Conservation (phyloP, 352 stramenopile genomes). For the Pythium periplocum region DNA sequence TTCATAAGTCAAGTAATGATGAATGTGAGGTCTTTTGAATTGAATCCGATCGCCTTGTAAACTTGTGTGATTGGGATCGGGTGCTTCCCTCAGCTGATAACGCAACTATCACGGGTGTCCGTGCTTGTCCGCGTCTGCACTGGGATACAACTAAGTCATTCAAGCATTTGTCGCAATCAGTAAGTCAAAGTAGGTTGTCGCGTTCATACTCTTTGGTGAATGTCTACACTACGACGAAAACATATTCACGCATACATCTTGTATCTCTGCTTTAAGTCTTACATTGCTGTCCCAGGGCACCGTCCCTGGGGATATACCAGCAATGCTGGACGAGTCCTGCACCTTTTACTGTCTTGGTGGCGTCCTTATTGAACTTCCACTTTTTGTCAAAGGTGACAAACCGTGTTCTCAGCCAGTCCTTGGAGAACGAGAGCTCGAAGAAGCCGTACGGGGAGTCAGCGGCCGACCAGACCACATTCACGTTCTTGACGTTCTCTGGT, state of each 20-base stretch:
- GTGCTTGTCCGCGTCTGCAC: no score
- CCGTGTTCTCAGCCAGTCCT: conserved; percentile 29
- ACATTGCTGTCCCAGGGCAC: conserved; percentile 22
- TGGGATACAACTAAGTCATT: no score
- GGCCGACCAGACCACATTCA: conserved; percentile 18
- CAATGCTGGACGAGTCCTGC: conserved; percentile 26
- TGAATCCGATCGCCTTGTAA: no score
- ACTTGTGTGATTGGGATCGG: no score
- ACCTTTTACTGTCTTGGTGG: conserved; percentile 14
- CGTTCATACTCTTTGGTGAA: no score
- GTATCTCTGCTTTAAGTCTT: neutral
- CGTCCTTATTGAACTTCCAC: conserved; percentile 27
- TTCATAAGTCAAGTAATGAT: no score
- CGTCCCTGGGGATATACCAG: conserved; percentile 42
- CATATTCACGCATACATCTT: neutral
- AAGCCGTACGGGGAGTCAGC: conserved; percentile 29
- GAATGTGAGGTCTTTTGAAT: no score
- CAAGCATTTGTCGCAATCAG: no score
- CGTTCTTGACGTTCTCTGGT: conserved; percentile 15
- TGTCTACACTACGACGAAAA: neutral
- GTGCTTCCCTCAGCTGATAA: no score
- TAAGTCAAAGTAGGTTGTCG: no score
- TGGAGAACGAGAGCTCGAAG: conserved; percentile 34
- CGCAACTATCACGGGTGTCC: no score
- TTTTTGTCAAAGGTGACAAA: conserved; percentile 36